Evolutionary conservation across 805 yeast genomes (phyloP).

Genomic region (Candida lessepsii): DNA sequence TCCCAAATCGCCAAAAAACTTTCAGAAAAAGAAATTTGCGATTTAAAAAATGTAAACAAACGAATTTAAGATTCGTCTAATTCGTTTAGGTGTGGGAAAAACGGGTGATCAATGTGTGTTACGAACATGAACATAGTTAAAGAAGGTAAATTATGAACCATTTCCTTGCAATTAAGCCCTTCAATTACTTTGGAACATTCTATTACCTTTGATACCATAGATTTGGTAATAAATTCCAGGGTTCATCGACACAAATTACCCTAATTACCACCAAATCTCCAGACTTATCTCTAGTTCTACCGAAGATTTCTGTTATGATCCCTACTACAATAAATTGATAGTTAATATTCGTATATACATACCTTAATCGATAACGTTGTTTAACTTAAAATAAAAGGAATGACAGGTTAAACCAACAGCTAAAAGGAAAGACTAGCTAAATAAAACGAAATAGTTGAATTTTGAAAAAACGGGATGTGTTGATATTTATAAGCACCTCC

Average conservation of each 20-base stretch:
- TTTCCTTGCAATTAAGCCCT: too few relatives aligned
- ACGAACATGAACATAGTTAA: conserved; percentile 1
- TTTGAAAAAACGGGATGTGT: not conserved
- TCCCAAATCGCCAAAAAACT: conserved; percentile 4
- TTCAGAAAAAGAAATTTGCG: conserved; percentile 1
- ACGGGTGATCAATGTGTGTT: not conserved
- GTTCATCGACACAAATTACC: too few relatives aligned
- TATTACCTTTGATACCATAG: not conserved
- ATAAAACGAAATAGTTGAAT: not conserved
- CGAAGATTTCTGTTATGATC: conserved; percentile 4
- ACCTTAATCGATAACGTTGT: not conserved
- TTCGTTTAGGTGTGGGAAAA: conserved; percentile 1
- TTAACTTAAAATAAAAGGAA: conserved; percentile 14
- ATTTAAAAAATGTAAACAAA: conserved; percentile 5
- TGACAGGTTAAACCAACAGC: conserved; percentile 20
- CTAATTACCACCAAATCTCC: too few relatives aligned
- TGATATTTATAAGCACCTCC: conserved; percentile 6
- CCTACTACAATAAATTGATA: conserved; percentile 4
- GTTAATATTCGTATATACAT: conserved; percentile 7
- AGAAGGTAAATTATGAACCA: not conserved
- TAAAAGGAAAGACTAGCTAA: conserved; percentile 8
- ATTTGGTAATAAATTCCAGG: too few relatives aligned
- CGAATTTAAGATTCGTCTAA: not conserved
- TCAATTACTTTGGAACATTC: too few relatives aligned
- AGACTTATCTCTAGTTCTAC: too few relatives aligned